Evolutionary conservation across 2,329 filamentous ascomycete species (phyloP).

Genomic region (Westerdykella aurantiaca): DNA sequence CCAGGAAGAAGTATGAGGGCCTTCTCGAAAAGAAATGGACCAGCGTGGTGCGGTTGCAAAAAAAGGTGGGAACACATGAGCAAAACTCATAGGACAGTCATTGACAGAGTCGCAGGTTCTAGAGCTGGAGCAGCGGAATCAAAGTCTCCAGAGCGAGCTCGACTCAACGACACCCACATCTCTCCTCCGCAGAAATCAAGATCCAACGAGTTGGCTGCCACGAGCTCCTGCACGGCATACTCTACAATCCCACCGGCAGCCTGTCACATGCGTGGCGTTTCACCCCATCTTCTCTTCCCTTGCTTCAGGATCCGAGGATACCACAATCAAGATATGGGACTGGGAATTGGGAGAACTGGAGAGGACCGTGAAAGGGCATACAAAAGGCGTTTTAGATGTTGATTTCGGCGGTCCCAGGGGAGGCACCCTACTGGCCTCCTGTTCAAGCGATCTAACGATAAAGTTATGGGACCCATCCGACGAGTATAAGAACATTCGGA

Average conservation of each 20-base stretch:
- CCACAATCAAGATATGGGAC: constrained; percentile 95
- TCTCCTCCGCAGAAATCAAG: constrained; percentile 72
- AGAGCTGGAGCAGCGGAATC: constrained; percentile 76
- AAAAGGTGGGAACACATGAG: constrained; percentile 61
- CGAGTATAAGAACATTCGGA: constrained; percentile 93
- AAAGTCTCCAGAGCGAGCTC: constrained; percentile 71
- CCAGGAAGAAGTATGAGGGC: constrained; percentile 89
- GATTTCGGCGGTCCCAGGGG: constrained; percentile 84
- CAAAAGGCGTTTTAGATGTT: constrained; percentile 78
- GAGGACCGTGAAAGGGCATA: constrained; percentile 85
- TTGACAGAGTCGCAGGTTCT: constrained; percentile 61
- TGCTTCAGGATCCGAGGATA: constrained; percentile 86
- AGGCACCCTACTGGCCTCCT: constrained; percentile 72
- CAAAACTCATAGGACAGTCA: neutral
- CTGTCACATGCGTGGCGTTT: constrained; percentile 84
- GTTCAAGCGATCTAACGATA: constrained; percentile 84
- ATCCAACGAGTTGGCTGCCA: constrained; percentile 84
- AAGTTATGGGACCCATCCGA: constrained; percentile 91
- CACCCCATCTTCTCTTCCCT: constrained; percentile 87
- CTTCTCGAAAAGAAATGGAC: constrained; percentile 98
- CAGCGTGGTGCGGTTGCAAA: constrained; percentile 86
- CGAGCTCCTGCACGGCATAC: constrained; percentile 72
- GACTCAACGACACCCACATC: constrained; percentile 77
- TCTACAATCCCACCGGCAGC: constrained; percentile 72
- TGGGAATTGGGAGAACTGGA: constrained; percentile 92